Conservation (phyloP, 129 eudicot genomes). For the Escallonia herrerae region DNA sequence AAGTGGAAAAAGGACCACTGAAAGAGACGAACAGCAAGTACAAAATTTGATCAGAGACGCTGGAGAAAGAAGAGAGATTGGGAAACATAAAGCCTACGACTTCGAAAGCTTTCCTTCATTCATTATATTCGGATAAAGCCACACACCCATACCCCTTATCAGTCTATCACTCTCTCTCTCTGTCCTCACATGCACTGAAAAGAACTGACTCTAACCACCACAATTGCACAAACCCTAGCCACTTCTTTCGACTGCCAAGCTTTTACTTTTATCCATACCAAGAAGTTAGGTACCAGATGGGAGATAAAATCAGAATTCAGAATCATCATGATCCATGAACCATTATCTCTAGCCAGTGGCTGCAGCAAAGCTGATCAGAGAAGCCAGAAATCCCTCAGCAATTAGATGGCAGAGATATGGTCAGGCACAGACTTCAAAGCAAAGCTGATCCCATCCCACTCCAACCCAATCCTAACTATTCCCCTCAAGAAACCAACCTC, state of each 20-base stretch:
- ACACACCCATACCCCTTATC: neutral
- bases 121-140: slow-evolving; percentile 3
- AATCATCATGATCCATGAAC: too few relatives aligned
- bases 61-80: neutral
- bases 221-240: neutral
- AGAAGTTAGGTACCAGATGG: too few relatives aligned
- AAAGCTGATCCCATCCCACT: too few relatives aligned
- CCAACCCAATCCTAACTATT: too few relatives aligned
- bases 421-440: too few relatives aligned
- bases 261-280: neutral
- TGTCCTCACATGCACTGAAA: neutral
- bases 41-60: neutral
- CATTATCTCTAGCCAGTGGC: too few relatives aligned
- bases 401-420: too few relatives aligned
- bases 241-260: neutral
- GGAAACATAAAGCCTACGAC: neutral
- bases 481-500: too few relatives aligned
- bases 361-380: too few relatives aligned
- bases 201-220: slow-evolving; percentile 4
- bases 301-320: too few relatives aligned
- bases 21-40: slow-evolving; percentile 11
- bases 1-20: neutral
- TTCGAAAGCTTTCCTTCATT: slow-evolving; percentile 3
- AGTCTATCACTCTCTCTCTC: neutral
- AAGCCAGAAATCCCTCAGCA: too few relatives aligned